Evolutionary conservation across 441 rosid genomes (phyloP).

Genomic region (Croton setiger): DNA sequence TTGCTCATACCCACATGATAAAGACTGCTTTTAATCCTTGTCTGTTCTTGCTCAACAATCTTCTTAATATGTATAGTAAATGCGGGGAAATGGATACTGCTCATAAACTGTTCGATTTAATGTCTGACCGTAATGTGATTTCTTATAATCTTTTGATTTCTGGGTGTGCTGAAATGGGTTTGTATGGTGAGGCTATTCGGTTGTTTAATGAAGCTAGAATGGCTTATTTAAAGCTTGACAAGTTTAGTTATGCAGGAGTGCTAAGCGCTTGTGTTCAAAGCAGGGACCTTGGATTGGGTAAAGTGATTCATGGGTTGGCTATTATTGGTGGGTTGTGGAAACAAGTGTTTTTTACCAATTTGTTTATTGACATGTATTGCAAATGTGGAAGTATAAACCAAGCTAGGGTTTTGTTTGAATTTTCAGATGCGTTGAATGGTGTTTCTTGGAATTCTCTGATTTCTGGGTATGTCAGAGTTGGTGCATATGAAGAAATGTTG

Average conservation of each 20-base stretch:
- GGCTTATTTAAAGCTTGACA: slow-evolving; percentile 14
- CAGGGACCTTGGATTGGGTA: slow-evolving; percentile 2
- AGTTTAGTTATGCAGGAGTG: slow-evolving; percentile 15
- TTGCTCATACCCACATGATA: slow-evolving; percentile 35
- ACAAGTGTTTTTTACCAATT: slow-evolving; percentile 14
- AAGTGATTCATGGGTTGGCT: slow-evolving; percentile 12
- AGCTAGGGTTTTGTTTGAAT: slow-evolving; percentile 14
- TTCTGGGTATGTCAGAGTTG: slow-evolving; percentile 17
- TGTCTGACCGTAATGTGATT: slow-evolving; percentile 9
- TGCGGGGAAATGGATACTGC: slow-evolving; percentile 4
- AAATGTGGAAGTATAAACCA: slow-evolving; percentile 10
- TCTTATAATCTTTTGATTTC: slow-evolving; percentile 19
- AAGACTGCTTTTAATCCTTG: slow-evolving; percentile 37
- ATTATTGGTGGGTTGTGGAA: slow-evolving; percentile 1
- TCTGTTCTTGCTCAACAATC: slow-evolving; percentile 38
- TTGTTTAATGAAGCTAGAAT: slow-evolving; percentile 6
- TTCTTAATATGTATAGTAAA: slow-evolving; percentile 30
- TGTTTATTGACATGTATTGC: slow-evolving; percentile 18
- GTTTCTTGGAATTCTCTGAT: slow-evolving; percentile 19
- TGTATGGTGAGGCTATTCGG: not conserved
- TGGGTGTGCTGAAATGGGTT: slow-evolving; percentile 8
- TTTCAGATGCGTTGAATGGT: slow-evolving; percentile 1
- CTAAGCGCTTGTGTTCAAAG: slow-evolving; percentile 15
- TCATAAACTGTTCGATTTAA: slow-evolving; percentile 14
- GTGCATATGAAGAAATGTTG: slow-evolving; percentile 36